Percentiles rank a stretch among this genome's conserved stretches.
phyloP scores from a whole-genome alignment of 106 monocot genomes.

The Cymbidium sinense region DNA sequence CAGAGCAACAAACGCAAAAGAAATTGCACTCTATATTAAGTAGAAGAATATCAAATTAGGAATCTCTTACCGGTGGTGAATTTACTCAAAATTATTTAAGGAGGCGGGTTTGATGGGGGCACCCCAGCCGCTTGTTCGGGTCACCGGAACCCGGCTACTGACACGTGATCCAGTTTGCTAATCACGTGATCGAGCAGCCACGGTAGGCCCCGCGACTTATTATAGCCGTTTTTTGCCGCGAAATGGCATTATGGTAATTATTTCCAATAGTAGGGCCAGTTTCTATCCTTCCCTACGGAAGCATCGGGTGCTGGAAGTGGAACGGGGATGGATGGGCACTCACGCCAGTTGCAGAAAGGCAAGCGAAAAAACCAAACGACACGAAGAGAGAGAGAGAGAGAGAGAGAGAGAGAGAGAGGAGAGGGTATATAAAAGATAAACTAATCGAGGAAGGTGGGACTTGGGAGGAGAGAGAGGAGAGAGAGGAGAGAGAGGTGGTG shows the following conservation, averaged over 20 bases:
- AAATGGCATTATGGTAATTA: not conserved
- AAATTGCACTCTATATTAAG: not conserved
- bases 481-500: not conserved
- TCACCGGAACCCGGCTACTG: not conserved
- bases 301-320: not conserved
- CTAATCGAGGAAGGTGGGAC: too few species aligned
- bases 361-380: not conserved
- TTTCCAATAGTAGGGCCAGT: not conserved
- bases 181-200: not conserved
- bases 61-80: not conserved
- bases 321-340: not conserved
- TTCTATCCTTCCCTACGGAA: not conserved
- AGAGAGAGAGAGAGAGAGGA: too few species aligned
- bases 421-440: too few species aligned
- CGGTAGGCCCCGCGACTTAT: not conserved
- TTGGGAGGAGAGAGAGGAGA: too few species aligned
- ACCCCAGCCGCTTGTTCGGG: not conserved
- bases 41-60: not conserved
- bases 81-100: not conserved
- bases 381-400: not conserved
- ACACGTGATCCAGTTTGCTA: not conserved
- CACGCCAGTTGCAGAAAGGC: not conserved
- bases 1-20: not conserved
- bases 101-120: not conserved
- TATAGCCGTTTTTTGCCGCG: constrained; percentile 6